phyloP scores from a whole-genome alignment of 139 green algal genomes.

The Ettlia oleoabundans region DNA sequence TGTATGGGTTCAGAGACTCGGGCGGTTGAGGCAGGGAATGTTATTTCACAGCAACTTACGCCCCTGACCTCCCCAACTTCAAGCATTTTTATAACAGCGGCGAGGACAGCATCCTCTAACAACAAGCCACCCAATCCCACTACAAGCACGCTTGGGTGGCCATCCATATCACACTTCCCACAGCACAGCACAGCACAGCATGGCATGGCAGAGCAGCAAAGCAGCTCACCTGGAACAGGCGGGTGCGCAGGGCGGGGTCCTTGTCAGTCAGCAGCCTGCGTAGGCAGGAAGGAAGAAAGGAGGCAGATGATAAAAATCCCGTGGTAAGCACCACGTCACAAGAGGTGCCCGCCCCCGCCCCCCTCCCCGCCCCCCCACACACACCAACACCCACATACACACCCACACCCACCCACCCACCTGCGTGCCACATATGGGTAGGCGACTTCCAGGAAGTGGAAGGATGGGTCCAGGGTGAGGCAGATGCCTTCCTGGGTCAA shows the following conservation, averaged over 20 bases:
- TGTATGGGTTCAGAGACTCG: background rate
- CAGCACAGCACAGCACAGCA: background rate
- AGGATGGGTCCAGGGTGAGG: slow-evolving; percentile 94
- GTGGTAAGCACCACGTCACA: no score
- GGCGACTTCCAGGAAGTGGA: slow-evolving; percentile 97
- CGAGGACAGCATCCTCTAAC: no score
- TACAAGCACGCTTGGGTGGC: background rate
- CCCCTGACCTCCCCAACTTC: no score
- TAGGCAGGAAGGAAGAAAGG: no score
- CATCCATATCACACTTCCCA: background rate
- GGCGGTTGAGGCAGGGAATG: no score
- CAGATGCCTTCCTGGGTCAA: slow-evolving; percentile 96
- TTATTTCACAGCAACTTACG: no score
- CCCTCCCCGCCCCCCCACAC: background rate
- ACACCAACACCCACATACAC: background rate
- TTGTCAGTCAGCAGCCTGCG: slow-evolving; percentile 93
- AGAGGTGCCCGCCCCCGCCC: no score
- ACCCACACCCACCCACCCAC: background rate
- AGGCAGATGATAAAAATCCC: no score
- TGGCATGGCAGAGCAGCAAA: background rate
- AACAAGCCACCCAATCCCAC: background rate
- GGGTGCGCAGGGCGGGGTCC: slow-evolving; percentile 91
- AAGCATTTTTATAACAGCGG: no score
- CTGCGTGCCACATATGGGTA: slow-evolving; percentile 76
- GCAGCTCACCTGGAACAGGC: slow-evolving; percentile 84